Conservation (phyloP, 768 basidiomycete species). For the Russula vinacea region DNA sequence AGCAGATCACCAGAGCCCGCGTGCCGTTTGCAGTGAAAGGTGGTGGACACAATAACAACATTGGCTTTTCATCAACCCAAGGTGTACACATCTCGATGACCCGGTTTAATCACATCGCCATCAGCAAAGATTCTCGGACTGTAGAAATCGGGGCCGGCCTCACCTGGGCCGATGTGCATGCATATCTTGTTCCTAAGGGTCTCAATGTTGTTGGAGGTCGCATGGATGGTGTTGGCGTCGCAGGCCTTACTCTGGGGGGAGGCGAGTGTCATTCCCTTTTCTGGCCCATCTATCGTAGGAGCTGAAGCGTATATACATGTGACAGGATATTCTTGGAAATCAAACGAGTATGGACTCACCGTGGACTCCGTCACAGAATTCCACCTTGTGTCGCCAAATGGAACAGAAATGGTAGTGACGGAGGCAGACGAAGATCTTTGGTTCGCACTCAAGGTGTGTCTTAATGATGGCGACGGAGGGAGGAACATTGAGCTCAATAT, state of each 20-base stretch:
- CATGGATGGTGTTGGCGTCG: too few relatives aligned
- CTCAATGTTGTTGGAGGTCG: too few relatives aligned
- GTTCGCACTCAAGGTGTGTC: slow-evolving; percentile 21
- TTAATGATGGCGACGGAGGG: too few relatives aligned
- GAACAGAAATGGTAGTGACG: slow-evolving; percentile 22
- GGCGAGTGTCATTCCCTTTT: too few relatives aligned
- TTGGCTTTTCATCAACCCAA: slow-evolving; percentile 32
- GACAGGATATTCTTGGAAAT: slow-evolving; percentile 23
- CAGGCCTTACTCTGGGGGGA: too few relatives aligned
- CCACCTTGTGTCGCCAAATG: slow-evolving; percentile 30
- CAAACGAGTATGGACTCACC: slow-evolving; percentile 29
- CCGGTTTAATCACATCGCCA: slow-evolving; percentile 21
- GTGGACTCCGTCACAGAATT: slow-evolving; percentile 28
- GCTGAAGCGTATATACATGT: not conserved
- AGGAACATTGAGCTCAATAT: not conserved
- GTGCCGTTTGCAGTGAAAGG: slow-evolving; percentile 29
- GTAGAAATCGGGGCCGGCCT: too few relatives aligned
- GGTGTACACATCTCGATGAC: slow-evolving; percentile 32
- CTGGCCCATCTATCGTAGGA: not conserved
- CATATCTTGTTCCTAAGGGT: too few relatives aligned
- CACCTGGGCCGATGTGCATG: too few relatives aligned
- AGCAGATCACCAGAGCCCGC: not conserved
- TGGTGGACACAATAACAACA: slow-evolving; percentile 29
- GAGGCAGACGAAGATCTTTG: slow-evolving; percentile 25
- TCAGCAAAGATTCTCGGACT: slow-evolving; percentile 3